Evolutionary conservation across 345 rosid genomes (phyloP), one percentile per base, ranked within the genome.

Genomic region (Kandelia obovata): DNA sequence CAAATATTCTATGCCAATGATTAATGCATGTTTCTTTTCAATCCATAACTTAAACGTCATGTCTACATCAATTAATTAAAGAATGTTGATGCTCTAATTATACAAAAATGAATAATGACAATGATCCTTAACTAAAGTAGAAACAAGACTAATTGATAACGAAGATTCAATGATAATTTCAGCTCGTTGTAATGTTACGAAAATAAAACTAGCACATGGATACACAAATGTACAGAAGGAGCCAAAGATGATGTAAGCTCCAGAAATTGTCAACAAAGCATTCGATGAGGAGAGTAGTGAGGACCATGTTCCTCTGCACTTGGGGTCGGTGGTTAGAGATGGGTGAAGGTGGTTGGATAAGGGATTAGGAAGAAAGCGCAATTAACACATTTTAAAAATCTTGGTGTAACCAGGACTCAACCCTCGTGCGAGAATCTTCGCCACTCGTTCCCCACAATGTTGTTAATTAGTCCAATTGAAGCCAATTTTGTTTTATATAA

Each of bases 301-400:
- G 62, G 60, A 67, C 23, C 77, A 63, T 74, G 79, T 78, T 71
- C 61, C 71, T 74, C 74, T 85, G 79, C 82, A 75, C 76, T 69
- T 69, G 78, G 71, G 65, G 76, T 77, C 71, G 96, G 93, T 87
- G 79, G 98, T 88, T 90, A 82, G 88, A 84, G 85, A 87, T 87
- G 90, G 98, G 87, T 93, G 91, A 86, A 89, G 91, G 96, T 93
- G 89, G 98, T 89, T 91, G 97, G 94, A 65, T 84, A 71, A 61
- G 70, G 76, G 72, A 21, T 71, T 64, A 73, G 49, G 59, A 82
- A 71, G 69, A 72, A 78, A 81, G 10, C 59, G 23, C 30, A 2
- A 27, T 15, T 43, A 43, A 43, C 15, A 9, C 17, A 15, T 56
- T 27, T 27, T 17, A 21, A 27, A 5, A 35, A 55, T 69, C 61